Evolutionary conservation across 179 eudicot species (phyloP).

Genomic region (Gypsophila paniculata): DNA sequence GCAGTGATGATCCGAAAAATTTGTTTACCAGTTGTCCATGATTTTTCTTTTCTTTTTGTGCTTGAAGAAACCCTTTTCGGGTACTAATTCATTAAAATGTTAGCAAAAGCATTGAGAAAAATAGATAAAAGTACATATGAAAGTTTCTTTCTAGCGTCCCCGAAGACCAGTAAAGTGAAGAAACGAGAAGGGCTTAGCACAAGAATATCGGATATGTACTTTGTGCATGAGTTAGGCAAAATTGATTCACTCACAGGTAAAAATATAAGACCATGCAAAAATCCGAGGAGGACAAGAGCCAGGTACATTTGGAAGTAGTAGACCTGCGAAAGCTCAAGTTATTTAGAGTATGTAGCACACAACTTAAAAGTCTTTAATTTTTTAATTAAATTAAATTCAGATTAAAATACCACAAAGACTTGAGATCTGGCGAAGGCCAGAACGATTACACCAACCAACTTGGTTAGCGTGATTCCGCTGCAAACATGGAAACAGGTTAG

Average conservation of each 20-base stretch:
- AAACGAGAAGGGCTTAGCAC: neutral
- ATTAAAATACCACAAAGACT: constrained; percentile 78
- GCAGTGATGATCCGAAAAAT: no score
- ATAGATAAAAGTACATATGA: no score
- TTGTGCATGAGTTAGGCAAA: neutral
- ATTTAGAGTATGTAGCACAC: neutral
- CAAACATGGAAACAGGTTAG: constrained; percentile 20
- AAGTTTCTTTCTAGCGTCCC: no score
- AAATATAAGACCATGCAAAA: constrained; percentile 89
- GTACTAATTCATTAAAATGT: no score
- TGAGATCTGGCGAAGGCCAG: constrained; percentile 88
- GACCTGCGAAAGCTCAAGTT: constrained; percentile 49
- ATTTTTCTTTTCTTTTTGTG: no score
- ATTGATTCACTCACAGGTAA: constrained; percentile 70
- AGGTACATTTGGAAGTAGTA: constrained; percentile 96
- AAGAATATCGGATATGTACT: neutral
- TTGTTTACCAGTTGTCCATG: no score
- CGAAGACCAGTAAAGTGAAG: neutral
- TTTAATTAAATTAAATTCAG: neutral
- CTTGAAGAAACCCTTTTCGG: no score
- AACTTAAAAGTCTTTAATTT: neutral
- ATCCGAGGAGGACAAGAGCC: constrained; percentile 90
- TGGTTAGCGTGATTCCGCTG: constrained; percentile 98
- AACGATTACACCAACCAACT: constrained; percentile 92
- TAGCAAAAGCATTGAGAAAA: no score